Evolutionary conservation across 768 basidiomycete species (phyloP), one percentile per base, ranked within the genome.

Genomic region (Russula brevipes): DNA sequence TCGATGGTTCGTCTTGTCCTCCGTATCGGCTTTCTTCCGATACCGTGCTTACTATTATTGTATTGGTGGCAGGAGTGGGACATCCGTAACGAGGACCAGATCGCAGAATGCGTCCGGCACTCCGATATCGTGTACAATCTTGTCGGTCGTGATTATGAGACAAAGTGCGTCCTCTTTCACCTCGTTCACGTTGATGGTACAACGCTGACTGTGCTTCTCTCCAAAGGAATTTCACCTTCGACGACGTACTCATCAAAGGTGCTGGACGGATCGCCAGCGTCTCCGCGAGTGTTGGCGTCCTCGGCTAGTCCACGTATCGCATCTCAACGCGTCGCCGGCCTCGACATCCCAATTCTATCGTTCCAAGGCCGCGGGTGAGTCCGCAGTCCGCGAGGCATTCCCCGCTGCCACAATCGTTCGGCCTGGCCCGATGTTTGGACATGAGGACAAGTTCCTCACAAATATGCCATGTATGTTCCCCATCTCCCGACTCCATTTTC

Each of bases 81-180:
- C 72, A 81, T 96, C 53, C 83, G 93, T 61, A 88, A 91, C 72
- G 89, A 93, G 70, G 82, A 85, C 55, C 93, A 95, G 72, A 97
- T 95, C 69, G 91, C 85, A 44, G 96, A 98, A 73, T 97, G 94
- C 74, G 73, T 98, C 63, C 81, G 91, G 68, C 94, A 97, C 75
- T 98, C 96, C 19, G 93, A 98, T 73, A 89, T 88, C 5, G 97
- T 99, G 24, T 97, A 94, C 80, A 98, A 98, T 77, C 87, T 98
- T 61, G 88, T 91, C 55, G 94, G 96, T 19, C 80, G 95, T 55
- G 91, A 98, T 73, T 96, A 88, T 73, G 90, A 92, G 78, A 99
- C 97, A 64, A 96, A 96, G 96, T 96, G 69, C 55, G 82, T 72
- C 52, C 51, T 36, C 46, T 44, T 35, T 36, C 19, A 4, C 24